Conservation (phyloP, 306 rosid species). For the Quercus parvula region DNA sequence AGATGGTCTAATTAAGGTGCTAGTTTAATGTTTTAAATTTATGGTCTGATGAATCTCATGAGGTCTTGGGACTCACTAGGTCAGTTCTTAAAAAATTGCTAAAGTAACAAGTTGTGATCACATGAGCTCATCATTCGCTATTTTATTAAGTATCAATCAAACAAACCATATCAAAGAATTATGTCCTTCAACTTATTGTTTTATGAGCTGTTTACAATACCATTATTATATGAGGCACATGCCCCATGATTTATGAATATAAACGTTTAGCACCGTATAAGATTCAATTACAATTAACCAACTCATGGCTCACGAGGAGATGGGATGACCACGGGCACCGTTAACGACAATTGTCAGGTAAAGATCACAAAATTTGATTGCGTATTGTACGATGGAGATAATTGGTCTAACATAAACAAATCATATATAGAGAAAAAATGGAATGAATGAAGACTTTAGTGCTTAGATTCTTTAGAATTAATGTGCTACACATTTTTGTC, state of each 20-base stretch:
- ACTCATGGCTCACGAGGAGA: slow-evolving; percentile 35
- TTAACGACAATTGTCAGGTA: too few relatives aligned
- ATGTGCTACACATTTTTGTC: background rate
- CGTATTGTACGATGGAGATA: background rate
- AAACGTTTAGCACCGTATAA: background rate
- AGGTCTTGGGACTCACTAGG: too few relatives aligned
- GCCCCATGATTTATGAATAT: background rate
- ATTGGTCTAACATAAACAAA: background rate
- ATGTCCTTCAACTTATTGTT: too few relatives aligned
- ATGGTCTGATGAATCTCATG: too few relatives aligned
- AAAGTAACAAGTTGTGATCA: too few relatives aligned
- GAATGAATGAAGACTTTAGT: background rate
- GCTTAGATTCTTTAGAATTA: background rate
- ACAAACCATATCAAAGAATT: too few relatives aligned
- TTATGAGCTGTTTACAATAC: too few relatives aligned
- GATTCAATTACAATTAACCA: background rate
- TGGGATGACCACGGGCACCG: background rate
- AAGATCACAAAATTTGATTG: background rate
- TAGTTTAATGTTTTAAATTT: too few relatives aligned
- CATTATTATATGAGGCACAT: background rate
- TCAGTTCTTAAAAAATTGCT: too few relatives aligned
- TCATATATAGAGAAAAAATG: background rate
- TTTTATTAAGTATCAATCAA: too few relatives aligned
- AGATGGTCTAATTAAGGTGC: too few relatives aligned
- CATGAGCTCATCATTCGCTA: too few relatives aligned